Conservation (phyloP, 2,329 filamentous ascomycete species). For the Verticillium dahliae region DNA sequence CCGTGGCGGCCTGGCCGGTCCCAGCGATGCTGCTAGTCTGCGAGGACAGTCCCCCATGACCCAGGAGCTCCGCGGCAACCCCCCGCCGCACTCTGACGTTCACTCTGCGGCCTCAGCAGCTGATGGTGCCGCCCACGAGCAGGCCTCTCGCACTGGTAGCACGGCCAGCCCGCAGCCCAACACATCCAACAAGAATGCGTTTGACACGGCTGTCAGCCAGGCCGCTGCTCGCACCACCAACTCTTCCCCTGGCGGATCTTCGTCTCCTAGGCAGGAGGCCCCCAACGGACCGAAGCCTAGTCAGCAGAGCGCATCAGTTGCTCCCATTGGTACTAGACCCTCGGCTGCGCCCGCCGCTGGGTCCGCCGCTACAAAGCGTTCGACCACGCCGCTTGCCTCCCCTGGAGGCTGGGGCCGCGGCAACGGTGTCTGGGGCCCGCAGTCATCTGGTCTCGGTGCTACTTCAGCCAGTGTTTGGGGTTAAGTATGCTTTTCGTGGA, state of each 20-base stretch:
- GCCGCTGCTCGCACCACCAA: slow-evolving; percentile 73
- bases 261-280: slow-evolving; percentile 65
- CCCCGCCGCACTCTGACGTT: slow-evolving; percentile 41
- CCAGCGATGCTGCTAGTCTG: slow-evolving; percentile 16
- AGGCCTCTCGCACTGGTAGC: slow-evolving; percentile 70
- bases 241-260: slow-evolving; percentile 78
- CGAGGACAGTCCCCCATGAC: slow-evolving; percentile 23
- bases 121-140: slow-evolving; percentile 38
- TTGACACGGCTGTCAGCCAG: slow-evolving; percentile 60
- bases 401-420: slow-evolving; percentile 77
- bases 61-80: slow-evolving; percentile 48
- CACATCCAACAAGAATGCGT: slow-evolving; percentile 52
- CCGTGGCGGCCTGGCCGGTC: slow-evolving; percentile 30
- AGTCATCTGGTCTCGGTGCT: slow-evolving; percentile 58
- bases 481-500: slow-evolving; percentile 31
- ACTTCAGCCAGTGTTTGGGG: slow-evolving; percentile 94
- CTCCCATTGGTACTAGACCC: slow-evolving; percentile 89
- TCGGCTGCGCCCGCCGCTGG: slow-evolving; percentile 44
- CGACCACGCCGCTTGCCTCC: slow-evolving; percentile 88
- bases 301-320: slow-evolving; percentile 60
- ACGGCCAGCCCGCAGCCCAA: slow-evolving; percentile 76
- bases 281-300: slow-evolving; percentile 45
- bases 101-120: slow-evolving; percentile 33
- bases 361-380: slow-evolving; percentile 60
- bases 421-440: slow-evolving; percentile 72